A percentile compares a stretch with the other conserved stretches of the same genome.
These are phyloP conservation scores for Chalciporus sphaerocephalus DNA, from an alignment of 768 basidiomycete species.

Conservation along the genomic window DNA sequence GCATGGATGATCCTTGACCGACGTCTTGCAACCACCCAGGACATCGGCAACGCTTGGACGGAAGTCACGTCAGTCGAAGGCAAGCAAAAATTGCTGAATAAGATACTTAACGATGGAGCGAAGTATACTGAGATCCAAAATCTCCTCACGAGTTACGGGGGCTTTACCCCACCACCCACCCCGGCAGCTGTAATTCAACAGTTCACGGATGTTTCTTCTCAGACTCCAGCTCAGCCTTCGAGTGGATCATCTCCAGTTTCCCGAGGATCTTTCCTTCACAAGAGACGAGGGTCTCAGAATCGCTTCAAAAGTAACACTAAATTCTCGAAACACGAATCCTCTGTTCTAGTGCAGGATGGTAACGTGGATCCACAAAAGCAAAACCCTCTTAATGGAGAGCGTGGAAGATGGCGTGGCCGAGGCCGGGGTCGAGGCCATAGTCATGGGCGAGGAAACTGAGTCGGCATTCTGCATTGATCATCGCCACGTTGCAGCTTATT, in stretches of 20 bases:
- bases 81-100: slow-evolving; percentile 23
- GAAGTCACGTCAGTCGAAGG: slow-evolving; percentile 39
- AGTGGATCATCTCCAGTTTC: slow-evolving; percentile 7
- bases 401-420: slow-evolving; percentile 37
- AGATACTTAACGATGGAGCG: slow-evolving; percentile 24
- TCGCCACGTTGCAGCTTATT: slow-evolving; percentile 19
- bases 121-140: slow-evolving; percentile 49
- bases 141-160: slow-evolving; percentile 49
- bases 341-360: slow-evolving; percentile 12
- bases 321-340: neutral
- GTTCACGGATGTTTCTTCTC: slow-evolving; percentile 1
- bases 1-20: slow-evolving; percentile 63
- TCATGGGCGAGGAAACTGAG: slow-evolving; percentile 33
- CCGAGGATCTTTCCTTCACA: slow-evolving; percentile 2
- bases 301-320: slow-evolving; percentile 5
- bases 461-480: slow-evolving; percentile 4
- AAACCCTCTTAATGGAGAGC: slow-evolving; percentile 23
- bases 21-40: slow-evolving; percentile 44
- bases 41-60: slow-evolving; percentile 50
- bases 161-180: slow-evolving; percentile 45
- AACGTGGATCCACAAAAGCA: slow-evolving; percentile 7
- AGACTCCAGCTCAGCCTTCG: slow-evolving; percentile 13
- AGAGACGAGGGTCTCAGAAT: slow-evolving; percentile 10
- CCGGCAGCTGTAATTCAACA: slow-evolving; percentile 16
- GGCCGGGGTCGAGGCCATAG: slow-evolving; percentile 40